Base-by-base conservation (phyloP, 1,284 basidiomycete genomes). In the Ceratobasidium sp. region DNA sequence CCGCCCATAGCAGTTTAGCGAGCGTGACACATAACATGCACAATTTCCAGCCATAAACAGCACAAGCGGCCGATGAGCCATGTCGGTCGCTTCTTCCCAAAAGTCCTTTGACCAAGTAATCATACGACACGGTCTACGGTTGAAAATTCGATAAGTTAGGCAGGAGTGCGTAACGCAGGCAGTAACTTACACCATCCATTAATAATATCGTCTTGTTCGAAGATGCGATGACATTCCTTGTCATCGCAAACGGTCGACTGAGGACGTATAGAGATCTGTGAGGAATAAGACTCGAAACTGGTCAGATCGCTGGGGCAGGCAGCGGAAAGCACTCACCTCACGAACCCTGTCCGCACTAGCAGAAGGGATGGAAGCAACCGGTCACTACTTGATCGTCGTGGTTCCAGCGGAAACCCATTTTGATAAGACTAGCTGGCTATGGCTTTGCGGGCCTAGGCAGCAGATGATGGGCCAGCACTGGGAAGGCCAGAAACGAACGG, bases 81-180 rank as follows among this genome's bases (percentile, higher is more conserved):
- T 90, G 85, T 98, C 95, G 81, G 93, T 85, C 49, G 96, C 96
- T 83, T 99, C 95, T 99, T 99, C 80, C 98, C 98, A 82, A 99
- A 99, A 7, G 98, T 99, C 6, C 98, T 98, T 86, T 99, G 98
- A 19, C 98, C 98, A 2, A 99, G 88, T 52, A 97, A 87, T 74
- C 91, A 89, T 71, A 97, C 90, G 75, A 97, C 98, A 78, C 94
- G 93, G 88, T 97, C 95, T 96, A 81, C 5, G 32, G 25, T 29
- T 29, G 25, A 29, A 29, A 29, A 29, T 29, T 40, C 29, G 62
- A 25, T 57, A 8, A 56, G 46, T 57, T 2, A 25, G 19, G 34
- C 52, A 5, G 32, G 5, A 19, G 46, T 37, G 54, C 22, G 44
- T 59, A 67, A 73, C 76, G 25, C 77, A 49, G 68, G 57, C 40